Evolutionary conservation across 768 basidiomycete genomes (phyloP).

Genomic region (Boletus rubescentipes): DNA sequence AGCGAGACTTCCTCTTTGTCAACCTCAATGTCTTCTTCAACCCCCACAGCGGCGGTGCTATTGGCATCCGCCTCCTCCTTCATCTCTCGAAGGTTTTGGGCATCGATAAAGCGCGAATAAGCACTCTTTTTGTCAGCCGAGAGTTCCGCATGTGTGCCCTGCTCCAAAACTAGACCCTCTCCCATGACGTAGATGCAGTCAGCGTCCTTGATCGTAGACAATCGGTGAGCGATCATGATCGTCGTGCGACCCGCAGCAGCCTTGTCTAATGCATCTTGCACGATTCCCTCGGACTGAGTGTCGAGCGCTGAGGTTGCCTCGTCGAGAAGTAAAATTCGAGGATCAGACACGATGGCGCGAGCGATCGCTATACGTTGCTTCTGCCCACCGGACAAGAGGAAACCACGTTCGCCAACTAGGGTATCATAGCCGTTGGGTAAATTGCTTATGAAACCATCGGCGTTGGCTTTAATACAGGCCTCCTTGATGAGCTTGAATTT

Average conservation of each 20-base stretch:
- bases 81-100: constrained; percentile 74
- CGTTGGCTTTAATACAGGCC: constrained; percentile 83
- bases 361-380: no score
- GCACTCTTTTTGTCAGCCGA: constrained; percentile 58
- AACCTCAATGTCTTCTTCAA: constrained; percentile 51
- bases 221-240: constrained; percentile 91
- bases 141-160: constrained; percentile 75
- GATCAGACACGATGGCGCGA: constrained; percentile 87
- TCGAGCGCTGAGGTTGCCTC: constrained; percentile 90
- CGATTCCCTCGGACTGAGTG: constrained; percentile 86
- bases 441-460: constrained; percentile 81
- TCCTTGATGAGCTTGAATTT: constrained; percentile 76
- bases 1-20: constrained; percentile 62
- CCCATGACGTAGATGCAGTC: constrained; percentile 95
- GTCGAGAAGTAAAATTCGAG: constrained; percentile 82
- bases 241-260: constrained; percentile 93
- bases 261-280: constrained; percentile 90
- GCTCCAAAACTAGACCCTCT: constrained; percentile 76
- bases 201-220: constrained; percentile 91
- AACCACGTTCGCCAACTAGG: constrained; percentile 85
- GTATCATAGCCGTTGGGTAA: constrained; percentile 82
- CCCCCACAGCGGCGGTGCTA: constrained; percentile 15
- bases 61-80: constrained; percentile 31
- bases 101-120: constrained; percentile 72
- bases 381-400: constrained; percentile 82